Base-by-base conservation (phyloP, 2,329 filamentous ascomycete genomes). In the Alternaria tenuissima region DNA sequence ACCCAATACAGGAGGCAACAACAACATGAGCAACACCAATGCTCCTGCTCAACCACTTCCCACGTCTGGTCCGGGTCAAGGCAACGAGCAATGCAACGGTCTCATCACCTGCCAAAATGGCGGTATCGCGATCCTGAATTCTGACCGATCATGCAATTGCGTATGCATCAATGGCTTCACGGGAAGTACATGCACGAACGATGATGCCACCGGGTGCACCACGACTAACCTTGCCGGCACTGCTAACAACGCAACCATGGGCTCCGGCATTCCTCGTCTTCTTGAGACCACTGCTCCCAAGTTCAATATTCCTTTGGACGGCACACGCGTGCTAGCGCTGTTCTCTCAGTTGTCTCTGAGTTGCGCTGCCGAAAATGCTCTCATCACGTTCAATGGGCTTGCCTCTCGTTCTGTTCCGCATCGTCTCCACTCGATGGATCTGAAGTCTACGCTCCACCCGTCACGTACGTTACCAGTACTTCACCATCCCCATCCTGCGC, bases 151-250 rank as follows among this genome's bases (percentile, higher is more conserved):
- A 20, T 98, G 94, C 79, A 90, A 89, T 12, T 99, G 94, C 76
- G 88, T 97, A 43, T 99, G 94, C 78, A 88, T 90, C 22, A 93
- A 95, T 70, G 93, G 94, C 1, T 98, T 94, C 76, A 94, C 91
- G 0, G 89, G 89, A 22, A 79, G 80, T 2, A 84, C 81, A 16
- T 92, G 89, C 72, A 79, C 78, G 5, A 66, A 79, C 14, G 78
- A 81, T 14, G 84, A 85, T 57, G 80, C 84, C 24, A 71, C 68
- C 16, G 83, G 82, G 47, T 91, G 89, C 69, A 84, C 85, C 7
- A 88, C 84, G 0, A 83, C 82, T 3, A 76, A 74, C 30, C 73
- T 82, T 24, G 65, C 78, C 22, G 76, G 78, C 18, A 77, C 81
- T 26, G 70, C 73, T 11, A 80, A 81, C 42, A 78, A 79, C 52